phyloP scores from a whole-genome alignment of 306 rosid genomes.

The Cicer bijugum region DNA sequence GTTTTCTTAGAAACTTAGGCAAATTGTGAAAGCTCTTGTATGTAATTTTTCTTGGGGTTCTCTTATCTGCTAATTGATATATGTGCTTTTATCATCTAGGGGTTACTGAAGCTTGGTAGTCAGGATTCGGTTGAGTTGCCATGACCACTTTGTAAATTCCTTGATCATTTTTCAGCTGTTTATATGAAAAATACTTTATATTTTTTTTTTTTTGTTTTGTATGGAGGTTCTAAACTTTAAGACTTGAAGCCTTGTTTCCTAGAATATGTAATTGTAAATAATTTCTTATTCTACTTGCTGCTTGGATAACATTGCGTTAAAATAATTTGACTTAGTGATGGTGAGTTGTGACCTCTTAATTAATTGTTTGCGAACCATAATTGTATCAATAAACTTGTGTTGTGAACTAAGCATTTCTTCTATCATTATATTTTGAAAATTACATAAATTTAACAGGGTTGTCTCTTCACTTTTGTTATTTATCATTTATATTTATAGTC shows the following conservation, averaged over 20 bases:
- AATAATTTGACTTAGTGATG: not conserved
- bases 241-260: not conserved
- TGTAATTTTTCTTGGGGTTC: constrained; percentile 45
- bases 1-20: constrained; percentile 23
- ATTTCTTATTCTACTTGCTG: constrained; percentile 10
- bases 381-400: not conserved
- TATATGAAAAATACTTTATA: not conserved
- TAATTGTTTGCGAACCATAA: constrained; percentile 12
- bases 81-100: constrained; percentile 63
- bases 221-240: constrained; percentile 2
- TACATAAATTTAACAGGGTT: no score
- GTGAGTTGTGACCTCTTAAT: not conserved
- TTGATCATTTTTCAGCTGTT: constrained; percentile 62
- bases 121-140: constrained; percentile 71
- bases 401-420: constrained; percentile 23
- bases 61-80: constrained; percentile 59
- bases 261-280: not conserved
- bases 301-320: not conserved
- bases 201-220: not conserved
- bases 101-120: constrained; percentile 79
- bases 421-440: no score
- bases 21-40: constrained; percentile 40
- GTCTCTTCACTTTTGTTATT: constrained; percentile 6
- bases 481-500: constrained; percentile 28
- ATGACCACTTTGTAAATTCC: constrained; percentile 70